Evolutionary conservation across 257 asterid species (phyloP), one percentile per base, ranked within the genome.

Genomic region (Striga asiatica): DNA sequence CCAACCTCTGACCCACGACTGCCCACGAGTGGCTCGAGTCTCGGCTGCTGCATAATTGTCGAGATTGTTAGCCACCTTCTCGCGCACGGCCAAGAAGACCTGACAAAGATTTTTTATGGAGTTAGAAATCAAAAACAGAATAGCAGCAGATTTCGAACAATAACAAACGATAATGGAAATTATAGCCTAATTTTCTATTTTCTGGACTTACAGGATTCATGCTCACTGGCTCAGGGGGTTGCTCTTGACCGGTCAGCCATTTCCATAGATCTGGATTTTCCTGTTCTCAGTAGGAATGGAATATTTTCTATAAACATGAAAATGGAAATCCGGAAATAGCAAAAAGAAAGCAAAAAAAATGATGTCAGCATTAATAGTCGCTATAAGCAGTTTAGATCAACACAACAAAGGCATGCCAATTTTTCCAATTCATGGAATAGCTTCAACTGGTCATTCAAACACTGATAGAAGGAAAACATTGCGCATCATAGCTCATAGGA

Each of bases 1-100:
- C 96, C 98, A 89, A 31, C 98, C 98, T 62, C 95, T 83, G 60
- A 86, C 94, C 98, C 98, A 89, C 10, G 84, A 68, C 60, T 78
- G 80, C 10, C 98, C 98, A 2, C 81, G 74, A 16, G 65, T 56
- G 12, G 96, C 88, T 43, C 96, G 76, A 3, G 98, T 89, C 72
- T 79, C 98, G 0, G 93, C 94, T 46, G 96, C 67, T 19, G 93
- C 60, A 65, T 85, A 74, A 52, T 43, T 73, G 67, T 86, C 69
- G 6, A 89, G 84, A 67, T 78, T 89, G 66, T 66, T 81, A 47
- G 69, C 73, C 37, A 89, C 95, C 75, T 65, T 86, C 32, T 71
- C 81, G 8, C 69, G 80, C 53, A 89, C 68, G 19, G 93, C 78
- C 39, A 67, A 35, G 18, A 89, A 89, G 41, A 89, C 95, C 98